Percentiles rank a stretch among this genome's conserved stretches.
Conservation (phyloP, 257 asterid species). For the Scutellaria baicalensis region DNA sequence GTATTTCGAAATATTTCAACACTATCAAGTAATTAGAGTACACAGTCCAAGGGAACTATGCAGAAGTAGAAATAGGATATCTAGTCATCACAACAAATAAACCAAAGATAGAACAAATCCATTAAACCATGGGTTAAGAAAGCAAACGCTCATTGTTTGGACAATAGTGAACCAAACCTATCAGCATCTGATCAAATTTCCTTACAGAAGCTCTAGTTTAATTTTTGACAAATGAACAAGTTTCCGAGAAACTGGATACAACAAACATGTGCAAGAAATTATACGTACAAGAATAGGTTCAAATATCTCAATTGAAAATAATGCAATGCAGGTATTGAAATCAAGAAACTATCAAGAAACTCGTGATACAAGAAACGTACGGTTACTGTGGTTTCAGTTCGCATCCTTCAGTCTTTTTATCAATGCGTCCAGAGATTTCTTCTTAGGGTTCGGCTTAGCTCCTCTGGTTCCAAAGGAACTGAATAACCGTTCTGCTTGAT, state of each 20-base stretch:
- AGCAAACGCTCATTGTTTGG: not conserved
- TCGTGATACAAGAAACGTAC: constrained; percentile 21
- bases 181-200: constrained; percentile 3
- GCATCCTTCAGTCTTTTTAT: constrained; percentile 86
- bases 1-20: not conserved
- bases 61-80: not conserved
- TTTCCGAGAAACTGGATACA: constrained; percentile 16
- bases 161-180: not conserved
- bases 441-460: constrained; percentile 79
- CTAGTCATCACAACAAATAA: not conserved
- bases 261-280: constrained; percentile 23
- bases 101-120: not conserved
- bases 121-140: not conserved
- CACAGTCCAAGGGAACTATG: not conserved
- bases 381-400: constrained; percentile 33
- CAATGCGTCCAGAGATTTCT: constrained; percentile 87
- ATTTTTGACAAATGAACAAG: not conserved
- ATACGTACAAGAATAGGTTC: constrained; percentile 26
- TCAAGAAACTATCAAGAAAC: constrained; percentile 23
- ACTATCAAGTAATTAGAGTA: not conserved
- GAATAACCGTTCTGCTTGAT: constrained; percentile 78
- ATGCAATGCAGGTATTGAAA: constrained; percentile 22
- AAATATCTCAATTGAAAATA: constrained; percentile 16
- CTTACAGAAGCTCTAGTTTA: not conserved
- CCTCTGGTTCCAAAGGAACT: constrained; percentile 93